Evolutionary conservation across 78 protist genomes (phyloP), one percentile per base, ranked within the genome.

Genomic region (Anaeramoeba flamelloides): DNA sequence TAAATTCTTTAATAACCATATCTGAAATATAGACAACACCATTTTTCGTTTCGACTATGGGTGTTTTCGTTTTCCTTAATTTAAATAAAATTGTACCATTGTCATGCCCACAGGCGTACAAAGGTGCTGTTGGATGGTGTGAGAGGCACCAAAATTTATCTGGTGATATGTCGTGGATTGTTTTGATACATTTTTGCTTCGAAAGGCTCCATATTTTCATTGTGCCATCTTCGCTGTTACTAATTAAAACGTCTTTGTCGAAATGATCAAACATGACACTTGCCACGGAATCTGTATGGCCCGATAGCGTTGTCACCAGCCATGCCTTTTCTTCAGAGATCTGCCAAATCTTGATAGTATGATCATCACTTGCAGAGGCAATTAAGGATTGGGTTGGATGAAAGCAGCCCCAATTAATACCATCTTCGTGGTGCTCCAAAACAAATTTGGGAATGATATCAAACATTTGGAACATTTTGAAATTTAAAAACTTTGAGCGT

Each of bases 331-430:
- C 8, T 17, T 53, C 69, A 53, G 69, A 53, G 8, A 87, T 83
- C 4, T 93, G 77, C 98, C 98, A 94, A 26, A 94, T 78, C 87
- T 92, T 92, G 76, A 96, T 90, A 32, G 85, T 88, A n/a, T 93
- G 84, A 79, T 96, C 99, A 69, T 96, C 99, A 0, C 96, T 91
- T 8, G 92, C 97, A 0, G 97, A 92, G n/a, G 92, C 96, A 32
- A 95, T 89, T 78, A 87, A 86, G 53, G 96, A 95, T 78, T 82
- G 81, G 17, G 96, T 65, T 64, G 92, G 97, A 88, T 97, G 99
- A 92, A 97, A 97, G 33, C 94, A 39, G 4, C 93, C 98, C 97
- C 97, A 97, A 88, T 97, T 97, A 64, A 97, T 97, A n/a, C 99
- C 94, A 33, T 88, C 85, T 37, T 86, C 90, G 84, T 91, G 94